Base-by-base conservation (phyloP, 495 filamentous ascomycete genomes). In the Lophiotrema nucula region DNA sequence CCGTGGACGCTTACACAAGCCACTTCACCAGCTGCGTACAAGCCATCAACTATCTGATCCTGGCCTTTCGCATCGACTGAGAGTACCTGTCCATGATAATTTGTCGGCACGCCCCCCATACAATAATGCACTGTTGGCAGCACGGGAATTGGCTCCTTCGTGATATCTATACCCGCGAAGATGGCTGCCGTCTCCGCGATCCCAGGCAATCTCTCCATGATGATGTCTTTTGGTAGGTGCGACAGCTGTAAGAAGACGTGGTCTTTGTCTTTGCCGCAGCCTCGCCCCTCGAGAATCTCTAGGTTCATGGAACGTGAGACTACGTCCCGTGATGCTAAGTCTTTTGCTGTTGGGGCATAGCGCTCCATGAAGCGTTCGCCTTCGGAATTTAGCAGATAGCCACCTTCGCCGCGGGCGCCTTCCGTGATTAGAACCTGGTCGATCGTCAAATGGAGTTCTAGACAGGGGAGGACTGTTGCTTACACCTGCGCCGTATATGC, bases 341-440 rank as follows among this genome's bases (percentile, higher is more conserved):
- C 92, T 84, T 96, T 97, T 57, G 92, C 92, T 46, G 91, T 96
- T 59, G 92, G 92, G 43, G 92, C 92, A 71, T 98, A 98, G 71
- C 92, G 83, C 77, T 97, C 92, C 92, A 98, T 98, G 77, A 98
- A 98, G 66, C 92, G 88, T 77, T 97, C 93, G 76, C 93, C 93
- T 80, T 97, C 87, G 28, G 84, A 86, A 80, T 98, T 98, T 50
- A 97, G 83, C 26, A 98, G 83, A 74, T 96, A 96, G 70, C 93
- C 93, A 79, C 93, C 93, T 80, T 98, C 93, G 76, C 93, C 93
- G 79, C 93, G 89, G 65, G 93, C 90, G 65, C 93, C 93, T 77
- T 98, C 92, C 37, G 93, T 98, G 70, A 98, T 98, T 81, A 98
- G 76, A n/a, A 63, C 59, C 59, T 63, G 12, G 22, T 21, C 24